Evolutionary conservation across 1,139 yeast genomes (phyloP).

Genomic region (Debaryomycetaceae sp.): DNA sequence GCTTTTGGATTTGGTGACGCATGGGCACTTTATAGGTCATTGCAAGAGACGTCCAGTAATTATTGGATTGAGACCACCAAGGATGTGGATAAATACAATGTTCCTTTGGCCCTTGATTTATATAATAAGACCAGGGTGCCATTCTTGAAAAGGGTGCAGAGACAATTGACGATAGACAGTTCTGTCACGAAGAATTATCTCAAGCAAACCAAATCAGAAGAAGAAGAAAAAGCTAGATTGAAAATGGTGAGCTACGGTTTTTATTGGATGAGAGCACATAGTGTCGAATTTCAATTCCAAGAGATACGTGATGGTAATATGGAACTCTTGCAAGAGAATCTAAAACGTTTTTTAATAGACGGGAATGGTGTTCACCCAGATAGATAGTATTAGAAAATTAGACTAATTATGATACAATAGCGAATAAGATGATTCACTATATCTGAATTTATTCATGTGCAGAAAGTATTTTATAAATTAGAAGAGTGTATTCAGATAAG

Average conservation of each 20-base stretch:
- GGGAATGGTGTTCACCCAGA: neutral
- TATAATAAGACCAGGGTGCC: slow-evolving; percentile 10
- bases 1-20: slow-evolving; percentile 12
- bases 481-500: neutral
- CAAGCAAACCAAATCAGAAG: neutral
- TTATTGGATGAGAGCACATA: slow-evolving; percentile 11
- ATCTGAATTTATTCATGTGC: neutral
- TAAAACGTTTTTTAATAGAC: neutral
- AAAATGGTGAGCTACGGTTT: slow-evolving; percentile 5
- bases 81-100: slow-evolving; percentile 2
- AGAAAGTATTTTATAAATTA: too few relatives aligned
- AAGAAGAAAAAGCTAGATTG: slow-evolving; percentile 2
- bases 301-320: slow-evolving; percentile 8
- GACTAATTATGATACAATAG: neutral
- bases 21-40: slow-evolving; percentile 11
- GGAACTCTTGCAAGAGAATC: slow-evolving; percentile 3
- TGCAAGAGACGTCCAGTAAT: slow-evolving; percentile 6
- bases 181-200: neutral
- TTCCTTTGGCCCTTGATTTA: slow-evolving; percentile 6
- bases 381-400: too few relatives aligned
- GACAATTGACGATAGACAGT: slow-evolving; percentile 9
- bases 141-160: slow-evolving; percentile 10
- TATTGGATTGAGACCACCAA: slow-evolving; percentile 4
- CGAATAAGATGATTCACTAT: neutral
- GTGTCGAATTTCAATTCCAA: slow-evolving; percentile 11